Conservation (phyloP, 2,329 filamentous ascomycete genomes). For the Aureobasidium leucospermi region DNA sequence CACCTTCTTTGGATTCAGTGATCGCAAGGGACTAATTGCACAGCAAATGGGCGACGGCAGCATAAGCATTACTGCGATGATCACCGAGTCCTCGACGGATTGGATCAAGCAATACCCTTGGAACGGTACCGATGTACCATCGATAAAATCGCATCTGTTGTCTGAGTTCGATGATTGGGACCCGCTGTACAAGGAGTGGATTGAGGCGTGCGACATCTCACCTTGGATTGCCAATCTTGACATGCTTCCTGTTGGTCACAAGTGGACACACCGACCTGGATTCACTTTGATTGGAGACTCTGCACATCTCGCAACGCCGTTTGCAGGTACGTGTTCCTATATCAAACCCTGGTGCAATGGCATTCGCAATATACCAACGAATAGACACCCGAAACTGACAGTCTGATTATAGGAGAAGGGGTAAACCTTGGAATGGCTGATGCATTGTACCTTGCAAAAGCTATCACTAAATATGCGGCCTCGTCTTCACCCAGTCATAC, state of each 20-base stretch:
- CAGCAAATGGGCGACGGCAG: constrained; percentile 30
- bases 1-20: constrained; percentile 23
- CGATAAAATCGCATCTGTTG: constrained; percentile 19
- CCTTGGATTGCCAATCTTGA: constrained; percentile 27
- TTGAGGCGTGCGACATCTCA: constrained; percentile 20
- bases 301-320: constrained; percentile 34
- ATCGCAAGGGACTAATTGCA: constrained; percentile 23
- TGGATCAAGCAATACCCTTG: constrained; percentile 21
- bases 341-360: too few species aligned
- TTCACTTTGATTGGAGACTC: constrained; percentile 36
- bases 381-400: too few species aligned
- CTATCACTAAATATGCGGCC: constrained; percentile 25
- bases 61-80: constrained; percentile 23
- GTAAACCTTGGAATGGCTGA: constrained; percentile 33
- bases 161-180: constrained; percentile 26
- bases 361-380: too few species aligned
- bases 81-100: not conserved
- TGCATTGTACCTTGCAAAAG: constrained; percentile 27
- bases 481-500: not conserved
- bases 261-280: constrained; percentile 30
- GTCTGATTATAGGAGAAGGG: constrained; percentile 24
- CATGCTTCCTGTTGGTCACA: constrained; percentile 34
- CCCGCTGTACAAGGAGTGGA: constrained; percentile 22
- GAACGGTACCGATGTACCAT: constrained; percentile 19
- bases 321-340: constrained; percentile 14